Conservation (phyloP, 257 asterid species). For the Craterostigma plantagineum region DNA sequence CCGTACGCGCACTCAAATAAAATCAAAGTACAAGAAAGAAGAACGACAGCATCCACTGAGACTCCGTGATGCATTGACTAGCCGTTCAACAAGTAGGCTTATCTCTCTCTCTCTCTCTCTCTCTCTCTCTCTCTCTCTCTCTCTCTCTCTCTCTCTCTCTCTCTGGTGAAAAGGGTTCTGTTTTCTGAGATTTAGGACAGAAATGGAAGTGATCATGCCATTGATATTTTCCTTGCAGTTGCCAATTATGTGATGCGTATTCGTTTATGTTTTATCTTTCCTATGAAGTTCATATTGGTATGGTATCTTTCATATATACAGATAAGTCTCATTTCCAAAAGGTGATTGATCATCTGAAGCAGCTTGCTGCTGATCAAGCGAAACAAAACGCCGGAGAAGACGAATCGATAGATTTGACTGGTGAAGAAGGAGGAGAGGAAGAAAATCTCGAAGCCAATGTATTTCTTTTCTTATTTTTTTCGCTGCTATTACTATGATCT, state of each 20-base stretch:
- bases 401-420: slow-evolving; percentile 22
- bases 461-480: slow-evolving; percentile 3
- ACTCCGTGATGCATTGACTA: slow-evolving; percentile 66
- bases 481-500: slow-evolving; percentile 2
- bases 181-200: no score
- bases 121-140: no score
- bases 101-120: neutral
- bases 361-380: slow-evolving; percentile 31
- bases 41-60: slow-evolving; percentile 55
- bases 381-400: slow-evolving; percentile 19
- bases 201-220: no score
- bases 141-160: no score
- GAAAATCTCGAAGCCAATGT: slow-evolving; percentile 19
- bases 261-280: no score
- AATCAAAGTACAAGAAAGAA: slow-evolving; percentile 70
- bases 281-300: neutral
- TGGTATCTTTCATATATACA: slow-evolving; percentile 16
- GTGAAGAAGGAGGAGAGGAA: slow-evolving; percentile 25
- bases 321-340: slow-evolving; percentile 41
- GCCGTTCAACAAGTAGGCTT: slow-evolving; percentile 38
- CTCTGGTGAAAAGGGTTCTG: no score
- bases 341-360: slow-evolving; percentile 33
- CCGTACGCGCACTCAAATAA: slow-evolving; percentile 46
- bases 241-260: neutral
- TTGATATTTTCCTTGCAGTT: no score